phyloP scores from a whole-genome alignment of 371 early-diverging fungal genomes.

The Mortierella sp. region DNA sequence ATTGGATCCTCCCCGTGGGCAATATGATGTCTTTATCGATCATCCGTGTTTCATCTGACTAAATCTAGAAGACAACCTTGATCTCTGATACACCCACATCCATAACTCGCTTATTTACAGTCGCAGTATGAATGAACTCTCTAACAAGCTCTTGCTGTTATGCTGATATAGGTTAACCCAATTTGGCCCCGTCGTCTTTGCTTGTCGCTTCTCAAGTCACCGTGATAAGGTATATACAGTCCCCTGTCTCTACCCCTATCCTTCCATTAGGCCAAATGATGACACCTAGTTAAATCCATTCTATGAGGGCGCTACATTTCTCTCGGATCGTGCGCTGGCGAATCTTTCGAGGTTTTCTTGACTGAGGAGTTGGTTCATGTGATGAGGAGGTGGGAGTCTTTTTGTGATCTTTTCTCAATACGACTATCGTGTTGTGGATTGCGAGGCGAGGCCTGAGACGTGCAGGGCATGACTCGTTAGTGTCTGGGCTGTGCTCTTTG shows the following conservation, averaged over 20 bases:
- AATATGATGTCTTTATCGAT: conserved; percentile 57
- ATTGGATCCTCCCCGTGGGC: conserved; percentile 6
- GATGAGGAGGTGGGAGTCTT: conserved; percentile 54
- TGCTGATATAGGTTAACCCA: neutral
- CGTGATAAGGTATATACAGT: conserved; percentile 28
- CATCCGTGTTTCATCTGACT: conserved; percentile 60
- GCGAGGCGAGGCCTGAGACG: neutral
- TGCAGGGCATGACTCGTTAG: neutral
- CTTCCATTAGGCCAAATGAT: conserved; percentile 44
- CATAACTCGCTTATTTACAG: neutral
- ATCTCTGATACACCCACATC: conserved; percentile 49
- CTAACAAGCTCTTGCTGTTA: neutral
- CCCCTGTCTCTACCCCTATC: neutral
- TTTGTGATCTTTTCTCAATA: conserved; percentile 17
- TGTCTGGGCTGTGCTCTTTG: conserved; percentile 50
- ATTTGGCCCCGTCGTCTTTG: neutral
- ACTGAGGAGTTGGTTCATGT: conserved; percentile 47
- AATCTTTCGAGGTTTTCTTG: conserved; percentile 59
- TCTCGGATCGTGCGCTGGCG: conserved; percentile 35
- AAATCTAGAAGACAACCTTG: conserved; percentile 53
- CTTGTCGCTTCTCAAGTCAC: neutral
- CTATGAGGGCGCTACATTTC: conserved; percentile 56
- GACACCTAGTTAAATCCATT: conserved; percentile 59
- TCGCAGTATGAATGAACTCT: neutral
- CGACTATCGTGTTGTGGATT: conserved; percentile 18